Conservation (phyloP, 768 basidiomycete genomes). For the Russula compacta region DNA sequence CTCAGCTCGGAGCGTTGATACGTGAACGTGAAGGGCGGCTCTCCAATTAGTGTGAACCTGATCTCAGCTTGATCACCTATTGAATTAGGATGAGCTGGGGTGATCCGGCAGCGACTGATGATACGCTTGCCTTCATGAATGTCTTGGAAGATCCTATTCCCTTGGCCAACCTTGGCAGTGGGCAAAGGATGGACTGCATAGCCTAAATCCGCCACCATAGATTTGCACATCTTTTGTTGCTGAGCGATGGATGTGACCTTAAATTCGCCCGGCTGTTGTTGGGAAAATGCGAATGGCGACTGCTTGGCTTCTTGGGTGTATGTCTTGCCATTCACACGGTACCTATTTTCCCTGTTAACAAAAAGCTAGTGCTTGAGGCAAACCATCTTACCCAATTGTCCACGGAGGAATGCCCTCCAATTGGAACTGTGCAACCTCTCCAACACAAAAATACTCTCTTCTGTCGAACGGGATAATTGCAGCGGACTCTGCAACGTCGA, state of each 20-base stretch:
- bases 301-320: constrained; percentile 65
- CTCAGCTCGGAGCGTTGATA: constrained; percentile 77
- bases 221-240: constrained; percentile 87
- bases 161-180: constrained; percentile 81
- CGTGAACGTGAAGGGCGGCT: constrained; percentile 94
- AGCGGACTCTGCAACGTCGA: constrained; percentile 95
- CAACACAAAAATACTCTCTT: constrained; percentile 77
- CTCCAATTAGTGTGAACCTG: constrained; percentile 78
- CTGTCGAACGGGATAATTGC: constrained; percentile 80
- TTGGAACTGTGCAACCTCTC: constrained; percentile 84
- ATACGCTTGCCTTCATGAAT: constrained; percentile 70
- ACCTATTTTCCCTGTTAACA: constrained; percentile 37
- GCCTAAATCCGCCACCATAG: constrained; percentile 63
- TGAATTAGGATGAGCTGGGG: not conserved
- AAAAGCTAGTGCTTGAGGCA: not conserved
- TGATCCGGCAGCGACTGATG: not conserved
- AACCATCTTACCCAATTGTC: constrained; percentile 59
- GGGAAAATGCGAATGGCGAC: constrained; percentile 79
- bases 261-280: constrained; percentile 77
- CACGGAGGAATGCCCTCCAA: constrained; percentile 92
- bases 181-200: constrained; percentile 77
- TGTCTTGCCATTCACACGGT: constrained; percentile 68
- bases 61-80: constrained; percentile 91
- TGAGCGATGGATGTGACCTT: constrained; percentile 83
- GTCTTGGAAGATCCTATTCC: constrained; percentile 71